These are phyloP conservation scores for Candida sanyiensis DNA, from an alignment of 805 yeast species.

Conservation along the genomic window DNA sequence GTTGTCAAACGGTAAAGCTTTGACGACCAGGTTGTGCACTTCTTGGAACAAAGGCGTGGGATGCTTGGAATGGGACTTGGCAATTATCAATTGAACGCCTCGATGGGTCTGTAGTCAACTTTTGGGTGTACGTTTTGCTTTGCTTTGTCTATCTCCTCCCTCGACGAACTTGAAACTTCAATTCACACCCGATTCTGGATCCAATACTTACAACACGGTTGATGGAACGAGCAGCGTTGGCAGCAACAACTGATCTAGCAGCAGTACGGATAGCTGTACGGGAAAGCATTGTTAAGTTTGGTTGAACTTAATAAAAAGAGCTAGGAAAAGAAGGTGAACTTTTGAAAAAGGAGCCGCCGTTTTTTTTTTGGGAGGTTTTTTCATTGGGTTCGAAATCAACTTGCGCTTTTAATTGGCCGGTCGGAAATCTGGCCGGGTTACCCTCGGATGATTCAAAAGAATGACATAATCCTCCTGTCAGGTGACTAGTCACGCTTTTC, in stretches of 20 bases:
- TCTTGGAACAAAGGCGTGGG: too few relatives aligned
- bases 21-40: neutral
- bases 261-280: constrained; percentile 85
- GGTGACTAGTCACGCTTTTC: neutral
- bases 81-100: neutral
- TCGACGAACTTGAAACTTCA: neutral
- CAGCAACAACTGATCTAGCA: constrained; percentile 69
- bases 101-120: too few relatives aligned
- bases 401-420: constrained; percentile 12
- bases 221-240: constrained; percentile 38
- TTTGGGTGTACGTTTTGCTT: neutral
- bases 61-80: too few relatives aligned
- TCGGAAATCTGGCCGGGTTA: constrained; percentile 4
- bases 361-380: constrained; percentile 14
- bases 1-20: neutral
- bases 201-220: constrained; percentile 36
- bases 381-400: constrained; percentile 19
- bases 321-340: constrained; percentile 17
- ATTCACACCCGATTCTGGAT: neutral
- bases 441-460: too few relatives aligned
- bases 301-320: constrained; percentile 7
- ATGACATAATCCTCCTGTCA: too few relatives aligned
- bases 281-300: constrained; percentile 55
- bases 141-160: neutral
- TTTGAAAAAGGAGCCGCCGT: constrained; percentile 18